Conservation (phyloP, 2,329 filamentous ascomycete genomes). For the Neocatenulostroma microsporum region DNA sequence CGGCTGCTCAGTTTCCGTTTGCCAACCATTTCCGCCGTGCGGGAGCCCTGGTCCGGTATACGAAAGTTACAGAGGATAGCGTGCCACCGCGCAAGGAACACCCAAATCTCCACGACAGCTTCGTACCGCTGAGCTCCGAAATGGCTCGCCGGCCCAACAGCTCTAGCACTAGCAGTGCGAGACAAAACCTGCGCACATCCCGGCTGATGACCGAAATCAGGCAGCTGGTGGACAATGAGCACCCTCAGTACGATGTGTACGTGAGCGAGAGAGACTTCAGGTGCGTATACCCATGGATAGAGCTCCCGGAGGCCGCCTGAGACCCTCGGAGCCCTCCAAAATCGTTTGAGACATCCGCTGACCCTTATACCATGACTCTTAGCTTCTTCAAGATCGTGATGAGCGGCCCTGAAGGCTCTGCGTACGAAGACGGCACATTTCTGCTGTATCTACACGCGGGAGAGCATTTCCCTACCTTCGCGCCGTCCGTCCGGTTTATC, state of each 20-base stretch:
- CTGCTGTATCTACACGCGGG: slow-evolving; percentile 32
- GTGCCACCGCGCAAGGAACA: slow-evolving; percentile 29
- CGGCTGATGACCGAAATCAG: slow-evolving; percentile 30
- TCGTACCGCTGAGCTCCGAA: slow-evolving; percentile 20
- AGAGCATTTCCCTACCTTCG: slow-evolving; percentile 29
- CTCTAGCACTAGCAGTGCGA: no score
- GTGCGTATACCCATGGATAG: no score
- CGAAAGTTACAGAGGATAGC: slow-evolving; percentile 23
- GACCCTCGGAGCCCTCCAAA: no score
- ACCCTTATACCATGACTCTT: no score
- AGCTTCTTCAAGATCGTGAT: slow-evolving; percentile 37
- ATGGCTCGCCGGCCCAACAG: no score
- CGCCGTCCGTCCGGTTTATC: slow-evolving; percentile 31
- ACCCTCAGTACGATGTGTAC: no score
- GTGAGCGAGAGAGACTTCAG: no score
- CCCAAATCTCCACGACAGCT: slow-evolving; percentile 25
- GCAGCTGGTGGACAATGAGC: no score
- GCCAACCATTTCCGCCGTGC: slow-evolving; percentile 11
- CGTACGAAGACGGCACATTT: slow-evolving; percentile 29
- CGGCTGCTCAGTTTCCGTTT: slow-evolving; percentile 3
- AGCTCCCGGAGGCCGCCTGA: no score
- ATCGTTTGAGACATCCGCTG: no score
- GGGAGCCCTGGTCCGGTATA: slow-evolving; percentile 7
- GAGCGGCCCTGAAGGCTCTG: slow-evolving; percentile 25
- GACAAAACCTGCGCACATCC: slow-evolving; percentile 21